A percentile compares a stretch with the other conserved stretches of the same genome.
These are phyloP conservation scores for Calophaca sinica DNA, from an alignment of 306 rosid genomes.

Conservation along the genomic window DNA sequence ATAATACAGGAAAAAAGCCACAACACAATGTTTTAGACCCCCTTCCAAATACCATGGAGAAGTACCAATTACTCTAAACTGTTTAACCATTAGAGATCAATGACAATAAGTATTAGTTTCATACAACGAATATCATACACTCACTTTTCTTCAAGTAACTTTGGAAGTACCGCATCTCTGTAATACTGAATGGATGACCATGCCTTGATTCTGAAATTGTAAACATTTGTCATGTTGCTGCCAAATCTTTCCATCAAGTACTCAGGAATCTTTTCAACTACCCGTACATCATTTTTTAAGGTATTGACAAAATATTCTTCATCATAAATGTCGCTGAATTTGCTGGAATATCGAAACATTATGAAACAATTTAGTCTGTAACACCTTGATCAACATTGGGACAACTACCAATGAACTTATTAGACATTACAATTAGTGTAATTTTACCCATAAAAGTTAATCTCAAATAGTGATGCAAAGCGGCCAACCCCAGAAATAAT, in stretches of 20 bases:
- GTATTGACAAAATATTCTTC: constrained; percentile 74
- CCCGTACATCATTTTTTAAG: constrained; percentile 81
- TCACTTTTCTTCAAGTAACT: constrained; percentile 94
- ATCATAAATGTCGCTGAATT: constrained; percentile 87
- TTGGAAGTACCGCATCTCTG: constrained; percentile 83
- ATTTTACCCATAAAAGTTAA: constrained; percentile 17
- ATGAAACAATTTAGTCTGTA: constrained; percentile 34
- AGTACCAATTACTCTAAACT: constrained; percentile 6
- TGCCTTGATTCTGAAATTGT: constrained; percentile 97
- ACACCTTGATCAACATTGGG: constrained; percentile 10
- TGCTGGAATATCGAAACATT: constrained; percentile 66
- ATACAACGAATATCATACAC: constrained; percentile 41
- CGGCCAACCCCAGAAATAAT: background rate
- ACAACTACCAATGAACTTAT: constrained; percentile 26
- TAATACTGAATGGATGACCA: constrained; percentile 87
- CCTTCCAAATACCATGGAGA: constrained; percentile 1
- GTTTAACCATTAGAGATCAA: constrained; percentile 34
- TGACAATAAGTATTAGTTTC: constrained; percentile 30
- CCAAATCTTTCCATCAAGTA: constrained; percentile 96
- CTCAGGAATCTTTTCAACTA: constrained; percentile 83
- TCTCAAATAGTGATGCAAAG: background rate
- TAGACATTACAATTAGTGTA: background rate
- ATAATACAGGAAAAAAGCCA: background rate
- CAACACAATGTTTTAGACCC: constrained; percentile 1
- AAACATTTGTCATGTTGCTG: constrained; percentile 82